A percentile compares a stretch with the other conserved stretches of the same genome.
phyloP scores from a whole-genome alignment of 2,329 filamentous ascomycete species.

The Ramichloridium luteum region DNA sequence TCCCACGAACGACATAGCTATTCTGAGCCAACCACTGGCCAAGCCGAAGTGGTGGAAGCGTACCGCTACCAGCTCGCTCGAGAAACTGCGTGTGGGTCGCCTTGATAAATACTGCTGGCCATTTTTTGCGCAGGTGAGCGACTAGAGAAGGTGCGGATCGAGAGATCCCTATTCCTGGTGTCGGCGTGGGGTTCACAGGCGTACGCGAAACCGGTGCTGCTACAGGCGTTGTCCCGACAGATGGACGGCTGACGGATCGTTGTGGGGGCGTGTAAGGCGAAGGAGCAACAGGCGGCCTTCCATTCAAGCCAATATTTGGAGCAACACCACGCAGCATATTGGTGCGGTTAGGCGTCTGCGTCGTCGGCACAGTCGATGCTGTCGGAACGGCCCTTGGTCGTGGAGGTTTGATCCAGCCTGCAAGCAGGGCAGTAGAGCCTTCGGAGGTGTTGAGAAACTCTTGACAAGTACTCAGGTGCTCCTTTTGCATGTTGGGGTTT shows the following conservation, averaged over 20 bases:
- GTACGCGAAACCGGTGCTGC: too few relatives aligned
- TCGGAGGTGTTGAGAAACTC: conserved; percentile 34
- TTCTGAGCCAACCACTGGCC: conserved; percentile 61
- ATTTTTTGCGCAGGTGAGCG: conserved; percentile 41
- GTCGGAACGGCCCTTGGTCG: too few relatives aligned
- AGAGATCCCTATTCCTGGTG: too few relatives aligned
- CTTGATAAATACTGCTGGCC: conserved; percentile 34
- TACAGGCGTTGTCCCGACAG: too few relatives aligned
- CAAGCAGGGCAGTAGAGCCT: conserved; percentile 27
- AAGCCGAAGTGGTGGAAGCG: conserved; percentile 43
- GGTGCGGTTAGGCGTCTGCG: too few relatives aligned
- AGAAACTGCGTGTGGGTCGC: conserved; percentile 59
- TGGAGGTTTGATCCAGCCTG: conserved; percentile 8
- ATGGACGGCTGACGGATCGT: too few relatives aligned
- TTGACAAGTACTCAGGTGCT: conserved; percentile 36
- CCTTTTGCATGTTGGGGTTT: conserved; percentile 40
- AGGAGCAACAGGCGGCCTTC: too few relatives aligned
- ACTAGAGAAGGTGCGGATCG: conserved; percentile 40
- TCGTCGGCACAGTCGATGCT: too few relatives aligned
- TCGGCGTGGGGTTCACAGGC: too few relatives aligned
- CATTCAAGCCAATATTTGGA: conserved; percentile 37
- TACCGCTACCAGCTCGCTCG: conserved; percentile 50
- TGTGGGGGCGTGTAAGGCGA: too few relatives aligned
- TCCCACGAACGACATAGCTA: conserved; percentile 57
- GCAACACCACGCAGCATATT: conserved; percentile 34